Base-by-base conservation (phyloP, 2,329 filamentous ascomycete species). In the Aureobasidium sp. region DNA sequence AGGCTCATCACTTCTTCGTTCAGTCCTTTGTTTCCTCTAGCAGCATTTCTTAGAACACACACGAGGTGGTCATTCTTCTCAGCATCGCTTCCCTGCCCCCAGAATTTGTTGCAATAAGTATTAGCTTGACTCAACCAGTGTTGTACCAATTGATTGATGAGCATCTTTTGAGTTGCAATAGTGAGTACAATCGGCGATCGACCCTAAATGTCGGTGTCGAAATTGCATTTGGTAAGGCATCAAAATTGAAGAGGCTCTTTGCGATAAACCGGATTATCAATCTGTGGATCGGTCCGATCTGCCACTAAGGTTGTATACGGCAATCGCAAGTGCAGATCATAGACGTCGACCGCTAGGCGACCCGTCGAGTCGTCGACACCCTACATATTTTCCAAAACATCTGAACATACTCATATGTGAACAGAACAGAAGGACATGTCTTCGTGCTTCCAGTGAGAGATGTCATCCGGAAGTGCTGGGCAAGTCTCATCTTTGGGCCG, bases 401-500 rank as follows among this genome's bases (percentile, higher is more conserved):
- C 13, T 19, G 7, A 33, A 31, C 19, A 33, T n/a, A 43, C 17
- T 31, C 25, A 25, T 31, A 29, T 4, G 35, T 43, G 17, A 27
- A 55, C 17, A 42, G 9, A n/a, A 42, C 19, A 43, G 27, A 43
- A 8, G n/a, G 27, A 43, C 9, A 55, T 55, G 51, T 55, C 25
- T 29, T 11, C 37, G 21, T 31, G 25, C 19, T 21, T 10, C 27
- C 25, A 53, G 53, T 57, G 29, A 57, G 40, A 33, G 31, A 58
- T 58, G 55, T 31, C 33, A 47, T 58, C 43, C 17, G 55, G 43
- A 58, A 47, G 21, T n/a, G 33, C 42, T 43, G 43, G 43, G 31
- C 43, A 47, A 43, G 55, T 21, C 31, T 58, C 55, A 33, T 49
- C 55, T 35, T 49, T 58, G 43, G 55, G 55, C 7, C 55, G 55